Conservation (phyloP, 73 alveolate species). For the Paramecium caudatum region DNA sequence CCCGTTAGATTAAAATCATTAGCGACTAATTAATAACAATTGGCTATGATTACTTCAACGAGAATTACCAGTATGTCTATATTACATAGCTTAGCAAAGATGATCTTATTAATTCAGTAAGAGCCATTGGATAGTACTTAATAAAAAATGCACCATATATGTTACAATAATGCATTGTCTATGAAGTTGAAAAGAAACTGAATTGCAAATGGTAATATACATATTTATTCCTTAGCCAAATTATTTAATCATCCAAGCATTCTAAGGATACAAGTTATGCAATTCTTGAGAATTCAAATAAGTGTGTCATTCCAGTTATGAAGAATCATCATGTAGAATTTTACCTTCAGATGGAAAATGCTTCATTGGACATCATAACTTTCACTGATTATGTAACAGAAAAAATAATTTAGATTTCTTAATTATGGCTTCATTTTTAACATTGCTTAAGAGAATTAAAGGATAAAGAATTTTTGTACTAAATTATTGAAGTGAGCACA, state of each 20-base stretch:
- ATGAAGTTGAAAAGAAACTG: not conserved
- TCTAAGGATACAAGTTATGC: constrained; percentile 53
- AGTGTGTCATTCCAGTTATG: constrained; percentile 50
- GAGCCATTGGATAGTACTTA: constrained; percentile 18
- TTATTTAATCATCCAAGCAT: constrained; percentile 1
- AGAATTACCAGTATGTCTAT: constrained; percentile 27
- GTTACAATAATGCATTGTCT: constrained; percentile 1
- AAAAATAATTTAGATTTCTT: not conserved
- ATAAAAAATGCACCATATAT: constrained; percentile 52
- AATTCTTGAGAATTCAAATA: not conserved
- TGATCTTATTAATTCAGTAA: constrained; percentile 2
- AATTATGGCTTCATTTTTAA: constrained; percentile 38
- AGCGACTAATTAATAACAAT: constrained; percentile 33
- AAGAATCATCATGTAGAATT: not conserved
- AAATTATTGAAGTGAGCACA: constrained; percentile 59
- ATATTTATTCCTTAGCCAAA: not conserved
- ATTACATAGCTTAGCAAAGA: constrained; percentile 28
- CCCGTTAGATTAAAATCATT: constrained; percentile 9
- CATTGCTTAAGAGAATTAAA: constrained; percentile 60
- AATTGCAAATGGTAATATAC: not conserved
- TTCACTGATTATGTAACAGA: constrained; percentile 45
- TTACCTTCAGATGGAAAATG: constrained; percentile 35
- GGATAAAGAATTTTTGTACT: constrained; percentile 48
- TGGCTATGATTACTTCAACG: constrained; percentile 45
- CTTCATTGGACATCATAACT: constrained; percentile 33